Conservation (phyloP, 495 filamentous ascomycete species). For the Neurospora intermedia region DNA sequence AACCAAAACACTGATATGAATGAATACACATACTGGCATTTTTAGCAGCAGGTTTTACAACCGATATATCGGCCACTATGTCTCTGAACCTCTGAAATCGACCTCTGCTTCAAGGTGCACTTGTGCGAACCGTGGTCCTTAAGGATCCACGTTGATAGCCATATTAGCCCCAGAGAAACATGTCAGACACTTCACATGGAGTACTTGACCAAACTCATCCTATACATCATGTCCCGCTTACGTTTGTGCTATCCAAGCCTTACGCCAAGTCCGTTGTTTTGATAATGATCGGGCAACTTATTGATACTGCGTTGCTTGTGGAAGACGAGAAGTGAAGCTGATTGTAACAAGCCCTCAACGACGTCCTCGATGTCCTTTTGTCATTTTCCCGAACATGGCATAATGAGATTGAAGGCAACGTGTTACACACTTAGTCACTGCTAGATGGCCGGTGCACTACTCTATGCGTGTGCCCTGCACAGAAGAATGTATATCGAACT, state of each 20-base stretch:
- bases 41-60: neutral
- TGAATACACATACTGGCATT: neutral
- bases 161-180: neutral
- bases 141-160: neutral
- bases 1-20: neutral
- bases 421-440: neutral
- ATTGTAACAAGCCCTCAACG: too few species aligned
- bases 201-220: neutral
- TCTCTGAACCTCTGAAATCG: neutral
- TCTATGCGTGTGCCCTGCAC: neutral
- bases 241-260: neutral
- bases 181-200: neutral
- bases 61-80: neutral
- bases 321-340: neutral
- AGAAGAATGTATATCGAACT: neutral
- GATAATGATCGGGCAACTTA: neutral
- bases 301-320: neutral
- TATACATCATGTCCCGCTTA: neutral
- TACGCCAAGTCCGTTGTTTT: neutral
- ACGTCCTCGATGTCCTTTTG: too few species aligned
- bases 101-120: neutral
- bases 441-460: neutral
- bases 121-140: neutral
- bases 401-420: neutral
- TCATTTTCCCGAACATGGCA: neutral